A percentile compares a stretch with the other conserved stretches of the same genome.
Conservation (phyloP, 306 rosid species). For the Casuarina glauca region DNA sequence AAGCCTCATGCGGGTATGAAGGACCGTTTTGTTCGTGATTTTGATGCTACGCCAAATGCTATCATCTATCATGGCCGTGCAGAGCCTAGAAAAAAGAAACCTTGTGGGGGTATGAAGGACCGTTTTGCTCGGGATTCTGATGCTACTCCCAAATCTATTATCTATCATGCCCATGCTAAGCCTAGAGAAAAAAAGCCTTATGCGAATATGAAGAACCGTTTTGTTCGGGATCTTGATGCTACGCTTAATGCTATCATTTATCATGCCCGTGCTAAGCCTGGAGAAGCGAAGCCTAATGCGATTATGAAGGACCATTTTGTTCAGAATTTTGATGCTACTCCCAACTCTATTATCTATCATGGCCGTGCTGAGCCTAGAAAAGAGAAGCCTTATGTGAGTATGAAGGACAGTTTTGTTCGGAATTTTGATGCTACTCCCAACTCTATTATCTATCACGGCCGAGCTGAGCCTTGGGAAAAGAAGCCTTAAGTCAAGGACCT, state of each 20-base stretch:
- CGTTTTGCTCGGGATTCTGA: constrained; percentile 48
- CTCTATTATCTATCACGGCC: constrained; percentile 51
- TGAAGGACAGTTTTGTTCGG: constrained; percentile 32
- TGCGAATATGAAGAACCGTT: constrained; percentile 22
- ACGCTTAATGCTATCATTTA: constrained; percentile 51
- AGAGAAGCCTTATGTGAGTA: background rate
- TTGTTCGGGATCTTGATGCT: constrained; percentile 46
- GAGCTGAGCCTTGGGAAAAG: constrained; percentile 19
- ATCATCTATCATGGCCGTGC: constrained; percentile 53
- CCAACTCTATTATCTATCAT: constrained; percentile 55
- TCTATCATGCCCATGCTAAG: constrained; percentile 46
- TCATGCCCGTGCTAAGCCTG: constrained; percentile 30
- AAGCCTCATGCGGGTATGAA: background rate
- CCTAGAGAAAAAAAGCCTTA: background rate
- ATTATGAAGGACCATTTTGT: constrained; percentile 32
- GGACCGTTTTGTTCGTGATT: constrained; percentile 39
- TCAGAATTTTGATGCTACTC: constrained; percentile 43
- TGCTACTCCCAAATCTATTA: constrained; percentile 38
- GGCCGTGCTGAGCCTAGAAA: constrained; percentile 14
- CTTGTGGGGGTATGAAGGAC: constrained; percentile 5
- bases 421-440: constrained; percentile 51
- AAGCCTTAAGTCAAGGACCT: constrained; percentile 15
- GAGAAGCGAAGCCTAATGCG: background rate
- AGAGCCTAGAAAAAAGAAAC: background rate
- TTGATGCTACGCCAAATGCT: constrained; percentile 44